These are phyloP conservation scores for Yarrowia galli DNA, from an alignment of 1,139 yeast species.

Conservation along the genomic window DNA sequence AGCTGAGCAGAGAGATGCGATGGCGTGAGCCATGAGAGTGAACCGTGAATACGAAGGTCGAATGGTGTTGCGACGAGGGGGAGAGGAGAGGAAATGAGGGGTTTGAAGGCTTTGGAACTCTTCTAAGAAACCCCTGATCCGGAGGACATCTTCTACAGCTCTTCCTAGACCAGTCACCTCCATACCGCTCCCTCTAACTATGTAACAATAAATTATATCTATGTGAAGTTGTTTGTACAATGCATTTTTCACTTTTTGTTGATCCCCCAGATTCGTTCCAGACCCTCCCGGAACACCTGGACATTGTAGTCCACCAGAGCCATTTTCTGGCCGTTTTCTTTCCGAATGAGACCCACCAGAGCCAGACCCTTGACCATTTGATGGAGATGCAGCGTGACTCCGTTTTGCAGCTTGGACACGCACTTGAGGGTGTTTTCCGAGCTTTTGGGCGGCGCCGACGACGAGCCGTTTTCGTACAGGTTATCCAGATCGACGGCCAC, in stretches of 20 bases:
- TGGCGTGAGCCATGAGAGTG: no score
- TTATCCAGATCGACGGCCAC: constrained; percentile 84
- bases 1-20: neutral
- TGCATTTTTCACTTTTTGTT: constrained; percentile 27
- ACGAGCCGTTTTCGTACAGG: constrained; percentile 46
- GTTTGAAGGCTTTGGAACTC: no score
- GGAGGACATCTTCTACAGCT: no score
- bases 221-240: neutral
- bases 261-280: constrained; percentile 74
- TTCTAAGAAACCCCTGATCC: no score
- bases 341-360: constrained; percentile 81
- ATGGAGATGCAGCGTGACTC: constrained; percentile 78
- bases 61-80: no score
- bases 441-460: neutral
- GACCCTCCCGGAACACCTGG: constrained; percentile 76
- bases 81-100: no score
- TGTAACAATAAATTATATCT: constrained; percentile 13
- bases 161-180: no score
- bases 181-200: neutral
- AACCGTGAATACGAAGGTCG: no score
- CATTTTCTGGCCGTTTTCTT: constrained; percentile 57
- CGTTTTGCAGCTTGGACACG: constrained; percentile 79
- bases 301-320: constrained; percentile 91
- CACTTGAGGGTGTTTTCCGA: constrained; percentile 57
- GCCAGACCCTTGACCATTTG: constrained; percentile 96